These are phyloP conservation scores for Pecoramyces ruminantium DNA, from an alignment of 192 early-diverging fungal species.

Conservation along the genomic window DNA sequence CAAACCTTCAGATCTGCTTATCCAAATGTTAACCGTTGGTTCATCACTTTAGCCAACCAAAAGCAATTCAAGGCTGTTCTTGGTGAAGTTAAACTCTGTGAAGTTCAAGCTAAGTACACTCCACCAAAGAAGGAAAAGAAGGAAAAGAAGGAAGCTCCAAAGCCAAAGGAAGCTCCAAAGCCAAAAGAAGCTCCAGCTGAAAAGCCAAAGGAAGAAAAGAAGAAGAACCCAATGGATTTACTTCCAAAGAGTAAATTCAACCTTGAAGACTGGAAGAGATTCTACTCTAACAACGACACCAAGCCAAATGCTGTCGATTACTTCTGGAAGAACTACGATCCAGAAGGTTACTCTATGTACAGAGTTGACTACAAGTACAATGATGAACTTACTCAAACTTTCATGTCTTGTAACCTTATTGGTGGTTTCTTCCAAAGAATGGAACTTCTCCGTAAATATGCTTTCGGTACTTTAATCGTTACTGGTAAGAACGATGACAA, in stretches of 20 bases:
- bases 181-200: conserved; percentile 33
- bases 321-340: conserved; percentile 86
- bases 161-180: conserved; percentile 74
- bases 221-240: not conserved
- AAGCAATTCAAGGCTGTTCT: conserved; percentile 65
- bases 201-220: not conserved
- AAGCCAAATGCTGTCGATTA: conserved; percentile 68
- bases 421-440: conserved; percentile 87
- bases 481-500: conserved; percentile 72
- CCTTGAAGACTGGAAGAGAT: conserved; percentile 88
- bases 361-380: conserved; percentile 93
- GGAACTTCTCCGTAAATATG: conserved; percentile 84
- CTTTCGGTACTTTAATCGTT: conserved; percentile 72
- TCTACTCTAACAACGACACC: conserved; percentile 94
- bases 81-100: conserved; percentile 50
- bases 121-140: conserved; percentile 24
- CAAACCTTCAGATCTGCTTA: conserved; percentile 61
- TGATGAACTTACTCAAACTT: conserved; percentile 66
- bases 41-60: conserved; percentile 71
- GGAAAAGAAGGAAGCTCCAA: conserved; percentile 53
- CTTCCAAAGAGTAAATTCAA: conserved; percentile 27
- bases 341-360: conserved; percentile 79
- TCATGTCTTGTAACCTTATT: conserved; percentile 88
- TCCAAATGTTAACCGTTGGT: conserved; percentile 86
- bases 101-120: conserved; percentile 3